A percentile compares a stretch with the other conserved stretches of the same genome.
These are phyloP conservation scores for Cutaneotrichosporon daszewskae DNA, from an alignment of 1,284 basidiomycete species.

Conservation along the genomic window DNA sequence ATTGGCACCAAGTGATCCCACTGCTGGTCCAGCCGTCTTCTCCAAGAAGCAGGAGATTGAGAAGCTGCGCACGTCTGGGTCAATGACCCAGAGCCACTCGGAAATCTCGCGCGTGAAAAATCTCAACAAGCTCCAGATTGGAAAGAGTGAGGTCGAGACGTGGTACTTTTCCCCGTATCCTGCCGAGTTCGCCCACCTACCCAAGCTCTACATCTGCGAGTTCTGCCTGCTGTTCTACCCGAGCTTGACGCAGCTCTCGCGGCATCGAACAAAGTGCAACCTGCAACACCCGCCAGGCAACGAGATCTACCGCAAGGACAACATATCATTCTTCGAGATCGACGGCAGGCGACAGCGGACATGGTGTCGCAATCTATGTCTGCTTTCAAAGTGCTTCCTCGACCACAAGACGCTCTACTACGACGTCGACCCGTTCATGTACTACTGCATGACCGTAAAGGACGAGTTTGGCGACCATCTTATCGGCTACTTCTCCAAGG, in stretches of 20 bases:
- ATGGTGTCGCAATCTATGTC: constrained; percentile 95
- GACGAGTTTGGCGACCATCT: constrained; percentile 89
- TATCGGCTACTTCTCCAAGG: constrained; percentile 98
- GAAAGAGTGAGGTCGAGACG: constrained; percentile 90
- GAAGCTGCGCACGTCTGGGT: constrained; percentile 92
- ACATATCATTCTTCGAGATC: constrained; percentile 97
- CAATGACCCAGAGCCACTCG: constrained; percentile 97
- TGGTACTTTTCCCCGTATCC: constrained; percentile 99
- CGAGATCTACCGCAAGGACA: constrained; percentile 96
- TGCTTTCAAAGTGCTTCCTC: constrained; percentile 98
- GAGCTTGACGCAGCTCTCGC: constrained; percentile 75
- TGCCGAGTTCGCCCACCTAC: constrained; percentile 92
- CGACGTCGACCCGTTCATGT: constrained; percentile 98
- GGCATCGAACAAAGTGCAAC: constrained; percentile 88
- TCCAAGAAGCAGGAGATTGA: constrained; percentile 98
- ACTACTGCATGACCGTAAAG: constrained; percentile 94
- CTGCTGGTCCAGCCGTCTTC: constrained; percentile 56
- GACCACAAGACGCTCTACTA: constrained; percentile 99
- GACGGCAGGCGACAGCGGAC: constrained; percentile 93
- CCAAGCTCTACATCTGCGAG: constrained; percentile 95
- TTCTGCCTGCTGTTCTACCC: constrained; percentile 92
- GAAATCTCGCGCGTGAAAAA: constrained; percentile 99
- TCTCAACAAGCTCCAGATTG: constrained; percentile 92
- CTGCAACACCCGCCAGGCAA: constrained; percentile 96
- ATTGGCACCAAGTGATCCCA: constrained; percentile 49